Base-by-base conservation (phyloP, 2,329 filamentous ascomycete genomes). In the Cytospora paraplurivora region DNA sequence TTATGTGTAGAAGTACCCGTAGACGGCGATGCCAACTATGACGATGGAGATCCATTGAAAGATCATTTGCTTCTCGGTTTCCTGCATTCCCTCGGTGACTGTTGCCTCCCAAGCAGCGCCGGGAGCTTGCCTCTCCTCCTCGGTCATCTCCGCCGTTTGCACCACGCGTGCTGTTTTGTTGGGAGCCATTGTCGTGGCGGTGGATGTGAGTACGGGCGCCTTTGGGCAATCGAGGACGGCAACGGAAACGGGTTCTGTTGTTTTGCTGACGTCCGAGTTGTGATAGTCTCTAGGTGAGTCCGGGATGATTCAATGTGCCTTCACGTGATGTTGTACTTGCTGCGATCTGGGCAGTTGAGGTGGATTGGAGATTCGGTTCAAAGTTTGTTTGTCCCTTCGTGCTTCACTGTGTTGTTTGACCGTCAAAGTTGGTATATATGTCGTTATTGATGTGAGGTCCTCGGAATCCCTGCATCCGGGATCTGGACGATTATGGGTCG, bases 81-180 rank as follows among this genome's bases (percentile, higher is more conserved):
- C 64, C 54, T 66, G 64, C 64, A 66, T 66, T 7, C 64, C 57
- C 21, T 66, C 57, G 15, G 64, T 66, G 17, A 66, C 51, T 8
- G 64, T 66, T 11, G 64, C 64, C 32, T 66, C 64, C 64, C 64
- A 66, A 4, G 64, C 61, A 5, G 53, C 64, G 21, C 55, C 27
- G 19, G 64, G 64, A 21, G n/a, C 55, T 4, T 35, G 19, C 21
- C 57, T 64, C 54, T 66, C 64, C 12, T 21, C 64, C 52, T 66
- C 64, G 0, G 64, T 56, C 7, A 66, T 66, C 38, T 64, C 61
- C 19, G 64, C 64, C 27, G 53, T 37, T 8, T 47, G 63, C n/a
- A 10, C 12, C 19, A 33, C 54, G 15, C 13, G 21, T 15, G 10
- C 56, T 12, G 52, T 27, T 32, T 56, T 66, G 34, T 52, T 66